A percentile compares a stretch with the other conserved stretches of the same genome.
phyloP scores from a whole-genome alignment of 345 rosid genomes.

The Brassica rapa region DNA sequence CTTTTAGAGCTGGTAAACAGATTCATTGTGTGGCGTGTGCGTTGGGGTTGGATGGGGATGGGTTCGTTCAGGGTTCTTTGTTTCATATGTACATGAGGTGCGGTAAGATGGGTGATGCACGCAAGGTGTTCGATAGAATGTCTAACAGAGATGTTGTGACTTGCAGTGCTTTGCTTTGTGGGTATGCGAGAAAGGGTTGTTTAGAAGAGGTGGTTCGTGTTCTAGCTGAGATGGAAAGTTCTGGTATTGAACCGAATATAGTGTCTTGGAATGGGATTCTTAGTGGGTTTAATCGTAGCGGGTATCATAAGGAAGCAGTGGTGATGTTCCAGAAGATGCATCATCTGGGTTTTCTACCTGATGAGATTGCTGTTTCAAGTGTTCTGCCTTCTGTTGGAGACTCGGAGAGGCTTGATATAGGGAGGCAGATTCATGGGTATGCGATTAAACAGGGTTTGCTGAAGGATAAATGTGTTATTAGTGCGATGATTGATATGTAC shows the following conservation, averaged over 20 bases:
- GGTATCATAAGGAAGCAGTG: conserved; percentile 46
- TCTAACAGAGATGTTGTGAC: conserved; percentile 50
- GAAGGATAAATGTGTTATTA: conserved; percentile 46
- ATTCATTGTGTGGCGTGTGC: conserved; percentile 36
- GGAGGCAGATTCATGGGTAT: conserved; percentile 58
- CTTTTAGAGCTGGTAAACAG: conserved; percentile 38
- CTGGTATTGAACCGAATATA: conserved; percentile 47
- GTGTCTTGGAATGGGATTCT: conserved; percentile 74
- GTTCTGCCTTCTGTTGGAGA: conserved; percentile 57
- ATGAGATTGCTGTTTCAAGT: conserved; percentile 50
- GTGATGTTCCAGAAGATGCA: conserved; percentile 54
- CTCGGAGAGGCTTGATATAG: conserved; percentile 44
- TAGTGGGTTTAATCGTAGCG: conserved; percentile 63
- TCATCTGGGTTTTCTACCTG: conserved; percentile 47
- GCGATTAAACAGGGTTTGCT: conserved; percentile 49
- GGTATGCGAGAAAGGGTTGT: conserved; percentile 52
- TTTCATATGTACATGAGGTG: conserved; percentile 56
- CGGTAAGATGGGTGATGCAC: conserved; percentile 49
- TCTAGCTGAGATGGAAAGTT: conserved; percentile 32
- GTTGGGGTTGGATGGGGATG: conserved; percentile 43
- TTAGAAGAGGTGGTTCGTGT: conserved; percentile 47
- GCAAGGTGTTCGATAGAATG: conserved; percentile 56
- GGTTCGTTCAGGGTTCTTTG: conserved; percentile 52
- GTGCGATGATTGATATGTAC: conserved; percentile 59
- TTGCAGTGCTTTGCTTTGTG: conserved; percentile 57